Conservation (phyloP, 805 yeast species). For the Starmerella etchellsii region DNA sequence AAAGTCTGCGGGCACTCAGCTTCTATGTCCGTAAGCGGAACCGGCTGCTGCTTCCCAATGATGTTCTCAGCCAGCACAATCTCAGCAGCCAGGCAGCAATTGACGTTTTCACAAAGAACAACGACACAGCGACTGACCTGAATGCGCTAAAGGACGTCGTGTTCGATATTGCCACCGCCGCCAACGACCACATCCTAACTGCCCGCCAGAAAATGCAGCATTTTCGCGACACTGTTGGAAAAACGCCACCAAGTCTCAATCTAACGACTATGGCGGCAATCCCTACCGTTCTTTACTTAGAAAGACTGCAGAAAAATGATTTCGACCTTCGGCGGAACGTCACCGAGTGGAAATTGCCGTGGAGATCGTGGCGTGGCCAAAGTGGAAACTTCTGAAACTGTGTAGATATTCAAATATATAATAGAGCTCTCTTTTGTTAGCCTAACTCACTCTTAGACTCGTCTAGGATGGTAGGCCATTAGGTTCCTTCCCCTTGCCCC, state of each 20-base stretch:
- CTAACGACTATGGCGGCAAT: conserved; percentile 56
- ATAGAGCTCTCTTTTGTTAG: too few species aligned
- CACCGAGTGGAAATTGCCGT: conserved; percentile 56
- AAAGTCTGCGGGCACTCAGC: conserved; percentile 45
- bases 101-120: conserved; percentile 30
- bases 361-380: conserved; percentile 36
- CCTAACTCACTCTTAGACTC: too few species aligned
- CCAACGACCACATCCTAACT: conserved; percentile 67
- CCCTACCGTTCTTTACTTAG: conserved; percentile 52
- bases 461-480: too few species aligned
- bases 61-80: conserved; percentile 38
- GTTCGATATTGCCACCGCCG: conserved; percentile 56
- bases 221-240: conserved; percentile 31
- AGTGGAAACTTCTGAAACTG: background rate
- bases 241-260: conserved; percentile 41
- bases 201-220: conserved; percentile 44
- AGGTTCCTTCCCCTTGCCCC: too few species aligned
- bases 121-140: background rate
- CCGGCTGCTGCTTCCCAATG: conserved; percentile 50
- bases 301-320: conserved; percentile 45
- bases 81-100: conserved; percentile 55
- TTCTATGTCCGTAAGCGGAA: conserved; percentile 42
- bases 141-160: conserved; percentile 35
- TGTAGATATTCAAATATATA: background rate
- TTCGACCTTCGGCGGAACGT: conserved; percentile 42